Evolutionary conservation across 345 rosid species (phyloP).

Genomic region (Salix koriyanagi): DNA sequence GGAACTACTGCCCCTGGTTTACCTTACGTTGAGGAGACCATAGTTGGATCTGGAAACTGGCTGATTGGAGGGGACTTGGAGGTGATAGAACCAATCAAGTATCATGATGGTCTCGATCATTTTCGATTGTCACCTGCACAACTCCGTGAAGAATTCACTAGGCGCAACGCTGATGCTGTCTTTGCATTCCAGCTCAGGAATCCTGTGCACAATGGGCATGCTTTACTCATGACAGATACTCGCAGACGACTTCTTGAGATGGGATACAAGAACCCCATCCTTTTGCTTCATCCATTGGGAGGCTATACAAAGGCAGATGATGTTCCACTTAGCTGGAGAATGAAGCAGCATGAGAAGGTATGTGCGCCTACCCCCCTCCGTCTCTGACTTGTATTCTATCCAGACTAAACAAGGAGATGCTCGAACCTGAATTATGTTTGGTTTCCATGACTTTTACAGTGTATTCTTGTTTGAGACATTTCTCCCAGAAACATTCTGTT

Average conservation of each 20-base stretch:
- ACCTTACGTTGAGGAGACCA: conserved; percentile 78
- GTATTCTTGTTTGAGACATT: neutral
- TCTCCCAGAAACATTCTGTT: neutral
- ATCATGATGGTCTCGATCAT: conserved; percentile 82
- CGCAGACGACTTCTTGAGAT: conserved; percentile 84
- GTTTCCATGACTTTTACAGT: neutral
- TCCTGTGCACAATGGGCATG: conserved; percentile 98
- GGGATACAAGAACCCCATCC: conserved; percentile 93
- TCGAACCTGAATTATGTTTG: neutral
- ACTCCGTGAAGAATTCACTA: conserved; percentile 70
- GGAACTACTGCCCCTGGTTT: conserved; percentile 92
- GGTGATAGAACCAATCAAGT: conserved; percentile 84
- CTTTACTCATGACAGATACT: conserved; percentile 93
- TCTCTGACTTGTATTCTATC: neutral
- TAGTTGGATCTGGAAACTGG: conserved; percentile 80
- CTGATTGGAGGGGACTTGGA: conserved; percentile 91
- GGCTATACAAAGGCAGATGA: conserved; percentile 98
- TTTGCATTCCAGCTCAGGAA: conserved; percentile 99
- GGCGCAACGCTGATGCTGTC: conserved; percentile 91
- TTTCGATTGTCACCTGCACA: conserved; percentile 83
- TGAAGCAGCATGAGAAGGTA: conserved; percentile 98
- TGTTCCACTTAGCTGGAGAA: conserved; percentile 95
- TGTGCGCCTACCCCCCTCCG: neutral
- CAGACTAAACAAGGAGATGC: neutral
- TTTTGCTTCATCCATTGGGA: conserved; percentile 92